Evolutionary conservation across 1,284 basidiomycete genomes (phyloP), one percentile per base, ranked within the genome.

Genomic region (Cryptococcus deneoformans): DNA sequence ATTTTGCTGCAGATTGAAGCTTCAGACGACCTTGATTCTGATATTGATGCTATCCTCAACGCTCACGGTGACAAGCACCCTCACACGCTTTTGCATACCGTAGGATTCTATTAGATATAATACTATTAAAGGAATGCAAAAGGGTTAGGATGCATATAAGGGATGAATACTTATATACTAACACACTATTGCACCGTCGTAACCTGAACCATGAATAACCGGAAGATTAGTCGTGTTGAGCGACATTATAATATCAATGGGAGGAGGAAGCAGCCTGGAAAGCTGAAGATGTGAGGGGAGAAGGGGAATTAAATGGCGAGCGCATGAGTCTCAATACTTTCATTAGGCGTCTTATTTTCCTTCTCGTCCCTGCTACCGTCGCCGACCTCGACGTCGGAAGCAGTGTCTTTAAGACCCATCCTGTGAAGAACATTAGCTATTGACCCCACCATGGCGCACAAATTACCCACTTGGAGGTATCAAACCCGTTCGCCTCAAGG

Each of bases 31-130:
- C 81, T 98, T 44, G 96, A 99, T 75, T 87, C 89, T 66, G 90
- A 92, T 45, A 97, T 99, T 57, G 88, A 89, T 66, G 80, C 81
- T 53, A 95, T 99, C 62, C 80, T 99, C 35, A 83, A 89, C 64
- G 73, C 72, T 37, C 95, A 99, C 64, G 87, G 91, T 73, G 87
- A 90, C 54, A 87, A 85, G 53, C 92, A 97, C 75, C 92, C 95
- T 0, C 96, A 99, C 77, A 87, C 85, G 69, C 79, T 99, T 37
- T 80, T 99, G 48, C 96, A 99, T 73, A 89, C 89, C 10, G 88
- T 96, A 43, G 88, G 86, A 36, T 96, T 88, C 76, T 96, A 92
- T 75, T 96, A 55, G 47, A 16, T 42, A 42, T 16, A 42, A 42
- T 5, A 29, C 29, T 29, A 29, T 29, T 4, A 29, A 29, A 29